phyloP scores from a whole-genome alignment of 768 basidiomycete genomes.

The Lentinula edodes region DNA sequence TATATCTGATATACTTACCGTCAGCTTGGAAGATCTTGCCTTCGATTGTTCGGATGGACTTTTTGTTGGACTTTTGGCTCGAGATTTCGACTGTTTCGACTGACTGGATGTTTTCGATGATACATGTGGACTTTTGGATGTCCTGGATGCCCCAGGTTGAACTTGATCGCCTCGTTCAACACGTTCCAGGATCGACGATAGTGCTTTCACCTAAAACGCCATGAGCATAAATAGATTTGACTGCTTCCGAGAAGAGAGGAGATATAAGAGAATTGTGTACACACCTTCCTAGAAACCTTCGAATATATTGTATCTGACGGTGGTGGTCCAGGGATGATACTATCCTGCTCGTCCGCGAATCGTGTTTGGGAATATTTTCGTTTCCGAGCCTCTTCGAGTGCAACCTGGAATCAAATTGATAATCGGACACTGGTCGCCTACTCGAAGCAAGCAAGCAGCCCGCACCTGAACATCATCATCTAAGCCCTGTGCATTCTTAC shows the following conservation, averaged over 20 bases:
- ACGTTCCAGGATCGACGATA: neutral
- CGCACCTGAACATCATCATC: conserved; percentile 11
- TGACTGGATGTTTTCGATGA: neutral
- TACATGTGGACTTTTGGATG: neutral
- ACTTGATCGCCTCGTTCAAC: neutral
- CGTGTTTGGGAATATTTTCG: neutral
- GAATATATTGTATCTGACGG: neutral
- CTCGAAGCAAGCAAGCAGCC: no score
- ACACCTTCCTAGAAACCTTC: neutral
- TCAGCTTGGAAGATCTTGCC: neutral
- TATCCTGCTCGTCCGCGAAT: neutral
- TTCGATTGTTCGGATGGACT: neutral
- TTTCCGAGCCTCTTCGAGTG: neutral
- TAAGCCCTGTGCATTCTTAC: conserved; percentile 7
- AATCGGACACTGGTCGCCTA: neutral
- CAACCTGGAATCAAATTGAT: neutral
- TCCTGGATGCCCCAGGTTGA: neutral
- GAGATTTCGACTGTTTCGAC: neutral
- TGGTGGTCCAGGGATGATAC: conserved; percentile 1
- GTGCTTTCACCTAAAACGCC: neutral
- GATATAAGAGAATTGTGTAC: no score
- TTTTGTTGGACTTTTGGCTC: neutral
- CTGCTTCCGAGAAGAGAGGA: no score
- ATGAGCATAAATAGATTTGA: neutral
- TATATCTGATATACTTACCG: neutral